Base-by-base conservation (phyloP, 345 rosid species). In the Odontarrhena argentea region DNA sequence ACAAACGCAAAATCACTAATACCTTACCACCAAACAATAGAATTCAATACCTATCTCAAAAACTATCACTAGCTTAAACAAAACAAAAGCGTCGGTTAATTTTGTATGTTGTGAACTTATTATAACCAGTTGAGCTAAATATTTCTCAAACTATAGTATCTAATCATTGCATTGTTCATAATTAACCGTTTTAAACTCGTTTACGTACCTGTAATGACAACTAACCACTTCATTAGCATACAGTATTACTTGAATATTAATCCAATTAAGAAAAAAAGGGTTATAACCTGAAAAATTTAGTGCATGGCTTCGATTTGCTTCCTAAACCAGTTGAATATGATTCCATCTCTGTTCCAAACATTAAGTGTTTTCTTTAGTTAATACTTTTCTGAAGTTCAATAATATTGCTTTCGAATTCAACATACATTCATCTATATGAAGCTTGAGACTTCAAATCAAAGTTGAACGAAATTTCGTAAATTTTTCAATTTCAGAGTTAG, bases 301-400 rank as follows among this genome's bases (percentile, higher is more conserved):
- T 91, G 96, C 99, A 91, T 82, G 97, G 99, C 99, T 94, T 94
- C 87, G 87, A 91, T 88, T 94, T 94, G 99, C 97, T 94, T 91
- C 97, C 99, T 94, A 91, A 87, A 91, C 88, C 96, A 79, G 87
- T 80, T 81, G 90, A 82, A 76, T 85, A 81, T 65, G 87, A 79
- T 77, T 94, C 95, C 89, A 67, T 68, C 84, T 91, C 99, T 91
- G 96, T 88, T 81, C 55, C 87, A 85, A 77, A 88, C 75, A 90
- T 90, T 90, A 81, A 83, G 67, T 63, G 45, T 61, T 69, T 63
- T 32, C 65, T 70, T 75, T 75, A 64, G 79, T 69, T 75, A 28
- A 57, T 18, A 59, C 28, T 58, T 75, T 58, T 37, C 30, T 69
- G 38, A 69, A 25, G 61, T 50, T 69, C 45, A 55, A 35, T 55